phyloP scores from a whole-genome alignment of 176 grass and related monocot genomes.

The Triticum monococcum region DNA sequence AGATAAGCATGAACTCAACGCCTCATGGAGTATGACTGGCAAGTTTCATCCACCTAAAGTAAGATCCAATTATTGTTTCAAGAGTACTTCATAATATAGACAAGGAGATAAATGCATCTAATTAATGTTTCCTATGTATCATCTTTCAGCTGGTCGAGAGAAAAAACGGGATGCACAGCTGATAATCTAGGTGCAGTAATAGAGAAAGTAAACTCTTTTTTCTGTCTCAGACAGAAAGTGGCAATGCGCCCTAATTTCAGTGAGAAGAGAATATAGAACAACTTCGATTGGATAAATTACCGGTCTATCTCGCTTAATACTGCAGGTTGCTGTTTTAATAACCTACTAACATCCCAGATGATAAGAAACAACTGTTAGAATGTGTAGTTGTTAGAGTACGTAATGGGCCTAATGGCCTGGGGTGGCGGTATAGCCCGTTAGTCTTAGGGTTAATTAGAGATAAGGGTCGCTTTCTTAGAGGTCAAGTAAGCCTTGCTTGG shows the following conservation, averaged over 20 bases:
- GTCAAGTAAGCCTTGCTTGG: too few relatives aligned
- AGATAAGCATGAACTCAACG: conserved; percentile 21
- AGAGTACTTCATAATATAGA: too few relatives aligned
- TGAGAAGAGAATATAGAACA: not conserved
- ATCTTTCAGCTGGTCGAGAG: too few relatives aligned
- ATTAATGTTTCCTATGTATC: too few relatives aligned
- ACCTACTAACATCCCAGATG: not conserved
- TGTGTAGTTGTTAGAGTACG: too few relatives aligned
- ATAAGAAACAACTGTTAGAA: not conserved
- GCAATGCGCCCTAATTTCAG: not conserved
- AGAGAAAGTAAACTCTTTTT: not conserved
- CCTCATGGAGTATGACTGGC: not conserved
- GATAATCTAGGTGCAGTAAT: not conserved
- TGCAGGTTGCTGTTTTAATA: not conserved
- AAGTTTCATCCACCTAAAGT: not conserved
- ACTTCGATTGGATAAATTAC: not conserved
- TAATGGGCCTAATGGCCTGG: too few relatives aligned
- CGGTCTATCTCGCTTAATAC: not conserved
- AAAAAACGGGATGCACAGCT: too few relatives aligned
- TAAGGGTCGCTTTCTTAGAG: too few relatives aligned
- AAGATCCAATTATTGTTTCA: conserved; percentile 1
- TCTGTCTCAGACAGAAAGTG: not conserved
- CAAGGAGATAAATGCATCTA: too few relatives aligned
- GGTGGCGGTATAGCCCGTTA: too few relatives aligned
- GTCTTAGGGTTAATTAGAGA: too few relatives aligned